These are phyloP conservation scores for Panicum virgatum DNA, from an alignment of 202 grass and related monocot species.

Conservation along the genomic window DNA sequence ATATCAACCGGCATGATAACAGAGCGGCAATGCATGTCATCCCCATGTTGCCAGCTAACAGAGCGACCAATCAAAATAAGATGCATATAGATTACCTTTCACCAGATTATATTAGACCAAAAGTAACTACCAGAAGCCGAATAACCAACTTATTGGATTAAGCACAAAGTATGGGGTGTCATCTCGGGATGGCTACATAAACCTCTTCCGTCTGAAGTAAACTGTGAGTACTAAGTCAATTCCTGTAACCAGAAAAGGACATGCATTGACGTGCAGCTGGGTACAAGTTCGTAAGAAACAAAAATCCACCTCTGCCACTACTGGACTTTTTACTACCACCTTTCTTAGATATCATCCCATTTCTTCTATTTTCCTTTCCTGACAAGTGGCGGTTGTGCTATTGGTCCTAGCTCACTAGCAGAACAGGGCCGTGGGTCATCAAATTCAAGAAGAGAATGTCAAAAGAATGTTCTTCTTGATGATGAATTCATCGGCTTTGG, in stretches of 20 bases:
- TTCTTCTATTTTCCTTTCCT: background rate
- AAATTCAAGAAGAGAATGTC: constrained; percentile 65
- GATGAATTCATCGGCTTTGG: constrained; percentile 87
- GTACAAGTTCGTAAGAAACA: constrained; percentile 29
- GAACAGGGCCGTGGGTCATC: background rate
- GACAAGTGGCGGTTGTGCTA: background rate
- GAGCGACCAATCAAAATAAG: background rate
- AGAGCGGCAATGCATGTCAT: background rate
- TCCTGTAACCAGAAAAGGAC: constrained; percentile 23
- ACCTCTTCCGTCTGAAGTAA: constrained; percentile 10
- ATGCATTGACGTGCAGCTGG: background rate
- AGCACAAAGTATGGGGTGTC: background rate
- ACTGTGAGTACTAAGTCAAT: constrained; percentile 15
- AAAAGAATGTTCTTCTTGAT: constrained; percentile 99
- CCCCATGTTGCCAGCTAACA: background rate
- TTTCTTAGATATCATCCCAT: background rate
- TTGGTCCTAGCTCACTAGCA: constrained; percentile 1
- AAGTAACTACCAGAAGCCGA: background rate
- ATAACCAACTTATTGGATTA: constrained; percentile 33
- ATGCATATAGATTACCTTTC: background rate
- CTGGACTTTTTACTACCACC: constrained; percentile 31
- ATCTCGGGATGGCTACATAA: constrained; percentile 23
- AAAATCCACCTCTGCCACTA: constrained; percentile 6
- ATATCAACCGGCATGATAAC: background rate
- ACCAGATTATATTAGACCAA: background rate